These are phyloP conservation scores for Stagonosporopsis tanaceti DNA, from an alignment of 2,329 filamentous ascomycete species.

Conservation along the genomic window DNA sequence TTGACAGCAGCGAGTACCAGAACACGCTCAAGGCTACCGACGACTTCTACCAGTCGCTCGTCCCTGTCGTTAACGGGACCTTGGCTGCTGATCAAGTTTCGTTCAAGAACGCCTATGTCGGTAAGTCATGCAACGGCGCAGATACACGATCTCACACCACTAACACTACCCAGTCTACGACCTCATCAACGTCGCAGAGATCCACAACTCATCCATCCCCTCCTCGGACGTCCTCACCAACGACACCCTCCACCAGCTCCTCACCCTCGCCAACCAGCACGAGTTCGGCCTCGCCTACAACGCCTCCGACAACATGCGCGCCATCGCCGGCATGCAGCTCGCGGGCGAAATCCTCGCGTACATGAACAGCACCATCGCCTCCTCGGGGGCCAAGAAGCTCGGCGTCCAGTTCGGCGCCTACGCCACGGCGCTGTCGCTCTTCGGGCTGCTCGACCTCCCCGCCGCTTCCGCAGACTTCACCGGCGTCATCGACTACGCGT, in stretches of 20 bases:
- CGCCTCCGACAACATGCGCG: conserved; percentile 57
- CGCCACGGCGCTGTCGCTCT: conserved; percentile 67
- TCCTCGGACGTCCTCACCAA: conserved; percentile 66
- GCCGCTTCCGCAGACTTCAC: conserved; percentile 69
- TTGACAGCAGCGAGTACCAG: conserved; percentile 60
- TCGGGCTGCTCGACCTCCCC: conserved; percentile 63
- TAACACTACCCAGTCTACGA: conserved; percentile 60
- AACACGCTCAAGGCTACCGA: conserved; percentile 57
- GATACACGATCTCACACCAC: background rate
- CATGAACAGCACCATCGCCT: conserved; percentile 54
- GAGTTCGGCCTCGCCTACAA: conserved; percentile 89
- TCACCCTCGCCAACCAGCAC: conserved; percentile 77
- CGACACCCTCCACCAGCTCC: conserved; percentile 67
- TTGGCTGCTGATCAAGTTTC: conserved; percentile 59
- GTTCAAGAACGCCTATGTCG: conserved; percentile 72
- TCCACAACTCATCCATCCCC: conserved; percentile 70
- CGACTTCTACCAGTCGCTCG: conserved; percentile 62
- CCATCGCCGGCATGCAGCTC: conserved; percentile 58
- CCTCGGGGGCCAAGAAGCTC: conserved; percentile 51
- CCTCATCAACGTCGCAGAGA: conserved; percentile 67
- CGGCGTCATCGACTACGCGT: conserved; percentile 84
- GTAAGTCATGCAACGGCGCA: conserved; percentile 46
- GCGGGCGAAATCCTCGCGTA: conserved; percentile 56
- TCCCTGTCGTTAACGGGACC: conserved; percentile 61
- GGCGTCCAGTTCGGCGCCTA: conserved; percentile 69